Conservation (phyloP, 345 rosid species). For the Reutealis trisperma region DNA sequence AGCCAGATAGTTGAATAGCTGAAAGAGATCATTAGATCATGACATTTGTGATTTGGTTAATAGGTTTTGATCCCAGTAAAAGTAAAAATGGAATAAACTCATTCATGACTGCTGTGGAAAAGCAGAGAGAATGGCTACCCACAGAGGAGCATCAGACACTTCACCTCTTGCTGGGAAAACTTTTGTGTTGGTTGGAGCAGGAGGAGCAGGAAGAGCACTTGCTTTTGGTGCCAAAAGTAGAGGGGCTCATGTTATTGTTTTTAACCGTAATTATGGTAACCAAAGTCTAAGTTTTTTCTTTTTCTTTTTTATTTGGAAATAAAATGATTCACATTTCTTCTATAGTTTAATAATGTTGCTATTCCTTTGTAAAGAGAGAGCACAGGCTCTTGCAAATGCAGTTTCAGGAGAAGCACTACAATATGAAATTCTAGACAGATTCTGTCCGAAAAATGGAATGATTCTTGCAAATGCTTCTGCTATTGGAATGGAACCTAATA, state of each 20-base stretch:
- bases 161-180: constrained; percentile 48
- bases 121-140: constrained; percentile 10
- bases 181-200: constrained; percentile 62
- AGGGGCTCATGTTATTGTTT: constrained; percentile 54
- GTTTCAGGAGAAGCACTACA: constrained; percentile 52
- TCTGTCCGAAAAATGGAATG: constrained; percentile 53
- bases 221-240: constrained; percentile 58
- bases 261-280: constrained; percentile 55
- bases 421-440: constrained; percentile 30
- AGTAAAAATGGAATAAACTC: not conserved
- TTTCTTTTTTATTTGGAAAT: no score
- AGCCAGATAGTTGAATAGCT: not conserved
- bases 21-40: not conserved
- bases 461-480: constrained; percentile 69
- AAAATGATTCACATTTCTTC: not conserved
- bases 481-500: constrained; percentile 59
- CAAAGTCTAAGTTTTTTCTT: not conserved
- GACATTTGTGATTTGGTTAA: not conserved
- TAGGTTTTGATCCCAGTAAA: not conserved
- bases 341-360: not conserved
- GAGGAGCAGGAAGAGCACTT: constrained; percentile 68
- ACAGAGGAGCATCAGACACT: constrained; percentile 1
- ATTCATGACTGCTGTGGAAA: not conserved
- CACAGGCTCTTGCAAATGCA: constrained; percentile 53
- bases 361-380: constrained; percentile 42